phyloP scores from a whole-genome alignment of 129 eudicot species.

The Tagetes erecta region DNA sequence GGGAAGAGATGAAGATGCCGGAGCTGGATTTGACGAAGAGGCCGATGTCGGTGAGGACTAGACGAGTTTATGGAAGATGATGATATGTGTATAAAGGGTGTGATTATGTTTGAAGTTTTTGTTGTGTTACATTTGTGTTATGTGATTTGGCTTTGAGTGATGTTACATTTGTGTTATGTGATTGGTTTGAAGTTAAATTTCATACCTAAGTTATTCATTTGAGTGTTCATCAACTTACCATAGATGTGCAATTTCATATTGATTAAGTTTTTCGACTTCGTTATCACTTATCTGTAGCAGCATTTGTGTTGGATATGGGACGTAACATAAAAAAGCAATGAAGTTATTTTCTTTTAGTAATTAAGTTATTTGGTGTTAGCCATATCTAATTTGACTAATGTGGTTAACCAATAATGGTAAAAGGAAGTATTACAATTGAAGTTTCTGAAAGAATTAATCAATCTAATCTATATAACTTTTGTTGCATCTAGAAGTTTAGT shows the following conservation, averaged over 20 bases:
- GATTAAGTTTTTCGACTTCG: too few species aligned
- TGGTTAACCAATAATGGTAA: not conserved
- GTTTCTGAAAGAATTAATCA: not conserved
- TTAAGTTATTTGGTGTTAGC: slow-evolving; percentile 13
- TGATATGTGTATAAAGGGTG: slow-evolving; percentile 19
- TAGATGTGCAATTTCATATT: too few species aligned
- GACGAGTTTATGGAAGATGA: slow-evolving; percentile 33
- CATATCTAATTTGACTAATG: slow-evolving; percentile 12
- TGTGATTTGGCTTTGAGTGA: not conserved
- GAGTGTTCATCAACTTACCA: too few species aligned
- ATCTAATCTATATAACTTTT: not conserved
- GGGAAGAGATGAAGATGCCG: slow-evolving; percentile 17
- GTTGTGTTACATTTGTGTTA: slow-evolving; percentile 3
- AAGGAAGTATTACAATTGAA: not conserved
- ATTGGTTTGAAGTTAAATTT: too few species aligned
- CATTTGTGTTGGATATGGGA: not conserved
- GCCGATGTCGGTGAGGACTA: slow-evolving; percentile 68
- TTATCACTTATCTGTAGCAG: not conserved
- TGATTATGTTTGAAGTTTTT: not conserved
- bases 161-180: too few species aligned
- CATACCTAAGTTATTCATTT: too few species aligned
- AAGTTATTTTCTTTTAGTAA: not conserved
- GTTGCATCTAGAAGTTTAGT: slow-evolving; percentile 4
- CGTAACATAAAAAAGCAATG: not conserved
- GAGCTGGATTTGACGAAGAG: slow-evolving; percentile 36